Evolutionary conservation across 2,329 filamentous ascomycete species (phyloP).

Genomic region (Annulohypoxylon truncatum): DNA sequence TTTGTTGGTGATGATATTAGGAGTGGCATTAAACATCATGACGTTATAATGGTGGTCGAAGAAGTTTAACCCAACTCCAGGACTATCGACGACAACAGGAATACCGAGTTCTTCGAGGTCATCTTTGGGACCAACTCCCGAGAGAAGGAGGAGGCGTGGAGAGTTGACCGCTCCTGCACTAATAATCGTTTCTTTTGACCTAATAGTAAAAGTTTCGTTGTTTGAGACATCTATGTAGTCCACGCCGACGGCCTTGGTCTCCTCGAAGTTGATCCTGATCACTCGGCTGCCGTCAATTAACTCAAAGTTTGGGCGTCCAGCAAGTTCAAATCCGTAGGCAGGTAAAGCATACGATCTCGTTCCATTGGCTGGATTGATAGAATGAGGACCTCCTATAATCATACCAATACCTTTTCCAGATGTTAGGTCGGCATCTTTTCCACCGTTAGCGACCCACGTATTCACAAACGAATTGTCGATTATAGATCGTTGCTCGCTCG

Average conservation of each 20-base stretch:
- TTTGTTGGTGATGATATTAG: conserved; percentile 18
- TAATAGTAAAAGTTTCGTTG: conserved; percentile 47
- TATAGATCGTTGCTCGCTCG: conserved; percentile 6
- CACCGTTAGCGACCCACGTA: conserved; percentile 25
- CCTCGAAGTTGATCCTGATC: conserved; percentile 51
- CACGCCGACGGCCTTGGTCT: conserved; percentile 51
- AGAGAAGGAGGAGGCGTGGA: conserved; percentile 49
- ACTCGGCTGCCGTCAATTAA: conserved; percentile 47
- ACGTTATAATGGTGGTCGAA: conserved; percentile 39
- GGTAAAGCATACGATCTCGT: conserved; percentile 38
- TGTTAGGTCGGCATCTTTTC: conserved; percentile 25
- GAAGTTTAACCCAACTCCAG: conserved; percentile 49
- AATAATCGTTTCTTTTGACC: conserved; percentile 47
- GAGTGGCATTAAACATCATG: conserved; percentile 30
- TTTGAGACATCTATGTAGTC: conserved; percentile 47
- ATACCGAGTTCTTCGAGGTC: conserved; percentile 44
- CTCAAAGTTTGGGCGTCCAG: conserved; percentile 25
- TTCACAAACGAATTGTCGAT: conserved; percentile 20
- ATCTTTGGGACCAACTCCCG: conserved; percentile 45
- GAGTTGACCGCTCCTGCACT: conserved; percentile 46
- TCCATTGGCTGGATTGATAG: conserved; percentile 25
- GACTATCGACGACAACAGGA: conserved; percentile 44
- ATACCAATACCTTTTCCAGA: conserved; percentile 39
- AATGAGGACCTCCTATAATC: conserved; percentile 14
- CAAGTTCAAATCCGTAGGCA: conserved; percentile 29